Evolutionary conservation across 2,329 filamentous ascomycete genomes (phyloP), one percentile per base, ranked within the genome.

Genomic region (Penicillium sp.): DNA sequence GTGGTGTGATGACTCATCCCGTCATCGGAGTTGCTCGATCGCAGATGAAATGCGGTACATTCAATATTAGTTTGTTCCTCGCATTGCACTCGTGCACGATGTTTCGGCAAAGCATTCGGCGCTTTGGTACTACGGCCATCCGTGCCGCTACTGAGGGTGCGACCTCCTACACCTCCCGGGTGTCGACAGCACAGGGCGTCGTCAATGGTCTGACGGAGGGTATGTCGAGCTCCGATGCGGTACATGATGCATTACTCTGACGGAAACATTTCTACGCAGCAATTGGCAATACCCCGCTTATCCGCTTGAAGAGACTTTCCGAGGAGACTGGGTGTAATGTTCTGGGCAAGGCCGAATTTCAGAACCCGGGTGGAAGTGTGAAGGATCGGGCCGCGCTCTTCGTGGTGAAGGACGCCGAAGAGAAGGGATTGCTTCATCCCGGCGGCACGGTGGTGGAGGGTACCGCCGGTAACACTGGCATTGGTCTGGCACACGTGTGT

Each of bases 361-460:
- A 94, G 76, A 98, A 98, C 75, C 93, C 93, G 1, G 93, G 93
- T 54, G 93, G 93, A 44, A 90, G 84, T 39, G 84, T 98, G 65
- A 98, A 98, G 73, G 93, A 98, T 71, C 86, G 93, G 49, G 93
- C 93, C 2, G 93, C 93, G 3, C 80, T 96, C 33, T 98, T 87
- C 71, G 87, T 97, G 4, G 87, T 98, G 55, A 83, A 87, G 60
- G 86, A 96, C 72, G 93, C 93, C 46, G 93, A 98, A 70, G 86
- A 93, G 69, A 81, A 79, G 42, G 91, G 91, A 0, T 77, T 91
- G 2, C 75, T 98, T 19, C 78, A 78, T 37, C 81, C 90, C 1
- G 91, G 91, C 38, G 93, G 93, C 47, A 97, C 93, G 14, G 90
- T 98, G 9, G 86, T 98, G 43, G 93, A 98, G 71, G 93, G 93